Base-by-base conservation (phyloP, 345 rosid genomes). In the Triadica sebifera region DNA sequence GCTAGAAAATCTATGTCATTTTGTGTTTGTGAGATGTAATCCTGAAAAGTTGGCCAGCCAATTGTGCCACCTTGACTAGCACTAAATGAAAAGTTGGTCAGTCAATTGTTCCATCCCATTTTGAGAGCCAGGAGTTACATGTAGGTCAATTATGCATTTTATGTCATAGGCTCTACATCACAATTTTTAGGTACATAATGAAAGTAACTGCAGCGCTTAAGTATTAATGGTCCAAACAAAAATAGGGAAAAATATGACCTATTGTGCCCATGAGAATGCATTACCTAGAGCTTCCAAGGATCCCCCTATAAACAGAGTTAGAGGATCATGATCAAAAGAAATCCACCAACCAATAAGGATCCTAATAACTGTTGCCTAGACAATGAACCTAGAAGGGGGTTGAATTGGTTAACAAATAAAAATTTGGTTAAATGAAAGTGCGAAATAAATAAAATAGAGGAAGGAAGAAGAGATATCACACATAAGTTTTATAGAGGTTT, bases 261-360 rank as follows among this genome's bases (percentile, higher is more conserved):
- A 90, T 93, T 82, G 83, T 55, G 91, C 91, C 91, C 89, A 90
- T n/a, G 83, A 78, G 75, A 90, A 86, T 12, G 93, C 96, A 65
- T 84, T 88, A 69, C 89, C 96, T 47, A 90, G 82, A 78, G 90
- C 90, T 77, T 86, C 88, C 79, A 90, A 77, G 47, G 85, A 73
- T 52, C 93, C 96, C 37, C 85, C 93, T 22, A 89, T 67, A 59
- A 82, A 90, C 29, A 93, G 93, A 39, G 83, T 76, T 12, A 93
- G 93, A 84, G 93, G 96, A 76, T 84, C 67, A 37, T 89, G 88
- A 81, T 90, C 96, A 69, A 63, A 87, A 74, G 89, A 90, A 84
- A 88, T 85, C 96, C 96, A 90, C 96, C 96, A 90, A 72, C 93
- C 91, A 67, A 90, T 84, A 25, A 93, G 96, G 52, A 90, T 89